Base-by-base conservation (phyloP, 495 filamentous ascomycete species). In the Letharia lupina region DNA sequence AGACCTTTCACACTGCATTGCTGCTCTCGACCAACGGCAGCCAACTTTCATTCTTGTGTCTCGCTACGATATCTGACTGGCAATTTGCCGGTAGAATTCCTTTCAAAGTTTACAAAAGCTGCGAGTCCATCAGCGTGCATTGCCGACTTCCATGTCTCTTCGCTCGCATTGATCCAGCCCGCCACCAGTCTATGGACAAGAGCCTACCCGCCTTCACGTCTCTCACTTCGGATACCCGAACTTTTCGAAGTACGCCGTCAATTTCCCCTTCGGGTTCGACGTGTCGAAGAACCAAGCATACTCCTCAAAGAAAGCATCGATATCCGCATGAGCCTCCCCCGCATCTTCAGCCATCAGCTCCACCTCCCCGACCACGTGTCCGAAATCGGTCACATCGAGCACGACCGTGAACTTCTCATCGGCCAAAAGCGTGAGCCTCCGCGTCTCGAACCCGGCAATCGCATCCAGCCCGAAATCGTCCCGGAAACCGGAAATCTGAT, bases 291-390 rank as follows among this genome's bases (percentile, higher is more conserved):
- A 76, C 74, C 75, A 78, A 8, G 65, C 39, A 67, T 76, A 78
- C 66, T 67, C 61, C 65, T 72, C n/a, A 69, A 78, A 74, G 48
- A 80, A 79, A 23, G 7, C 67, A 18, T 59, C 70, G 62, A 79
- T 75, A 65, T 70, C 60, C 37, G 23, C 40, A 47, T 62, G 35
- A n/a, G 56, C 68, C 61, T 65, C 64, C 65, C 67, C 65, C 8
- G 59, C 66, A 52, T 71, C 66, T 45, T 59, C 61, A 31, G 62
- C 63, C 65, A 70, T 50, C 44, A 77, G 59, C 67, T 81, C 76
- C 20, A 78, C 70, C 72, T 81, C 75, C 48, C 77, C 74, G 23
- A 76, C 73, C 40, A 67, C 57, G 52, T 80, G 73, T 65, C 77
- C 76, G 67, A 76, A 74, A 67, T 79, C 67, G 59, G 71, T 70